Base-by-base conservation (phyloP, 352 stramenopile species). In the Peronosclerospora sorghi region DNA sequence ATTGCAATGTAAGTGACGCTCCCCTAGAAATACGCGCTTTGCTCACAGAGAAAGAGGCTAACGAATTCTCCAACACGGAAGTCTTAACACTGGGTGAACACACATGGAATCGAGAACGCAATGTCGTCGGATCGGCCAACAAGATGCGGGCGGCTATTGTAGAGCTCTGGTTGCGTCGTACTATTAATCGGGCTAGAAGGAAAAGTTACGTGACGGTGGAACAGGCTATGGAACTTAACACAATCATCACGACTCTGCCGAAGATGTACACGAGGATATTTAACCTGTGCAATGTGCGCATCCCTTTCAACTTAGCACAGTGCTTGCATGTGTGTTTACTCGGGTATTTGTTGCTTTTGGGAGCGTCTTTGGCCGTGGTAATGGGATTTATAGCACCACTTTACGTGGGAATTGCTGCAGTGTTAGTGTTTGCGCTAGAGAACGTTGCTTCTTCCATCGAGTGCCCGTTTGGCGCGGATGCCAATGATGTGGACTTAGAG, bases 111-210 rank as follows among this genome's bases (percentile, higher is more conserved):
- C 46, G 55, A 24, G 52, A 62, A 40, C 46, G 57, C 41, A 79
- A 65, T 36, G 57, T 68, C 15, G 63, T 74, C 13, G 64, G 64
- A 0, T 74, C 67, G 23, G 36, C 52, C 4, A 84, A 84, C 48
- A 72, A 65, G 36, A 48, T 74, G 38, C 61, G 69, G 13, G 65
- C 61, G 1, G 61, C 59, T 8, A 59, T 80, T 32, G 56, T 84
- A 15, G 72, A 84, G 51, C 59, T 82, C 2, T 82, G 68, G 72
- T 29, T 82, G 27, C 59, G 68, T 23, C 61, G 64, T 3, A 65
- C 54, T 2, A 60, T 84, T 8, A 66, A 67, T 36, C 45, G 56
- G 0, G 72, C 61, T 1, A 26, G 57, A 34, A 56, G 53, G 34
- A 68, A 68, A 51, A 56, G 48, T 30, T 69, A 68, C 35, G 41